These are phyloP conservation scores for Saprolegnia parasitica DNA, from an alignment of 352 stramenopile genomes.

Conservation along the genomic window DNA sequence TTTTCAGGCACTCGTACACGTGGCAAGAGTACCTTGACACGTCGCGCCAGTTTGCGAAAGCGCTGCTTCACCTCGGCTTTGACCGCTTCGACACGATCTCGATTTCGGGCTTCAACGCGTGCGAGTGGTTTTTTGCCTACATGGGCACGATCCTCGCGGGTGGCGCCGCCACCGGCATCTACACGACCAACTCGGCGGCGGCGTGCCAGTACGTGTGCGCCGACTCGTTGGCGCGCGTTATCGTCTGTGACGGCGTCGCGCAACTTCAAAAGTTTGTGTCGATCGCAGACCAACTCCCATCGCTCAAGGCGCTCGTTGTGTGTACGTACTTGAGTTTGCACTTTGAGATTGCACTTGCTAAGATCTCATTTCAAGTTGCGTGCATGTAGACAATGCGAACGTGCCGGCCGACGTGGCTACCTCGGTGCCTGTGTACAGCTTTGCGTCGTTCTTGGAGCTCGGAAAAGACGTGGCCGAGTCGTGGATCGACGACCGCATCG, in stretches of 20 bases:
- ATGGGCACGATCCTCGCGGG: conserved; percentile 74
- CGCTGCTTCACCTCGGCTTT: conserved; percentile 72
- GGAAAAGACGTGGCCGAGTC: no score
- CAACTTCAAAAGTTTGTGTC: conserved; percentile 73
- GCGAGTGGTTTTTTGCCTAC: conserved; percentile 81
- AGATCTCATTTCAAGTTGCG: neutral
- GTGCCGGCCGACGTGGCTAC: conserved; percentile 36
- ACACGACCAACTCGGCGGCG: conserved; percentile 76
- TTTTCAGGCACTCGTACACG: conserved; percentile 34
- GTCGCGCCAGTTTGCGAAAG: conserved; percentile 64
- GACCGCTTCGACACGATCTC: conserved; percentile 63
- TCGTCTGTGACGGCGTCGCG: conserved; percentile 61
- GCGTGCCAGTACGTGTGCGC: conserved; percentile 71
- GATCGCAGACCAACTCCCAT: conserved; percentile 57
- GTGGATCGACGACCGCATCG: no score
- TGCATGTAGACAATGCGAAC: conserved; percentile 35
- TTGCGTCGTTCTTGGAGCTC: conserved; percentile 47
- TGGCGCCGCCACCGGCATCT: conserved; percentile 74
- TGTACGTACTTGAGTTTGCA: conserved; percentile 39
- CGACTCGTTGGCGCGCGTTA: conserved; percentile 69
- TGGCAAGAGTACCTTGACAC: conserved; percentile 76
- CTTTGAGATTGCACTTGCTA: neutral
- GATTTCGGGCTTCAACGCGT: conserved; percentile 80
- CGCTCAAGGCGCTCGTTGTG: conserved; percentile 72
- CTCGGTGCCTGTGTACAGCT: conserved; percentile 50